Evolutionary conservation across 192 early-diverging fungal genomes (phyloP).

Genomic region (Coemansia sp.): DNA sequence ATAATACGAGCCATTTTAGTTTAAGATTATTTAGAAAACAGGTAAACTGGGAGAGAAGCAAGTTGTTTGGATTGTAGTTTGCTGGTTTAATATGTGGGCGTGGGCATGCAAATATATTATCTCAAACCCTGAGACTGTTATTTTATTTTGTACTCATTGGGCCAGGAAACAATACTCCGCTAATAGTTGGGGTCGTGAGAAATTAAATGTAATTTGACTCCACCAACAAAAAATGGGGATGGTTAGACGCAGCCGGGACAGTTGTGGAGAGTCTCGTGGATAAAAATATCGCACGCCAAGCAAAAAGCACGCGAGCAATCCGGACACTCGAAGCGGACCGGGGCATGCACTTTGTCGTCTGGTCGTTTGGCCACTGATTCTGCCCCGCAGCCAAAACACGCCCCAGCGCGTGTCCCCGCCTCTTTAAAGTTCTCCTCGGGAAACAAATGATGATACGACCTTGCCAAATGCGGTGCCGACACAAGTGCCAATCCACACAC

Average conservation of each 20-base stretch:
- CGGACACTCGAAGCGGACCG: not conserved
- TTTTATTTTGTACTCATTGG: too few relatives aligned
- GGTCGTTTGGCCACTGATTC: not conserved
- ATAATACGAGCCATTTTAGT: slow-evolving; percentile 35
- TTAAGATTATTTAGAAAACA: not conserved
- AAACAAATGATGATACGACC: slow-evolving; percentile 94
- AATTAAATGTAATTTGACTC: not conserved
- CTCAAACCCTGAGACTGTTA: not conserved
- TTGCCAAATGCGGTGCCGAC: slow-evolving; percentile 83
- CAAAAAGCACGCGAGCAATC: not conserved
- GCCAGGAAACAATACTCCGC: not conserved
- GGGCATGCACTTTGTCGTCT: not conserved
- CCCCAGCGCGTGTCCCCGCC: slow-evolving; percentile 32
- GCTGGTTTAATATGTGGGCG: too few relatives aligned
- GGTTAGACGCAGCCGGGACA: not conserved
- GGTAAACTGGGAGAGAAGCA: too few relatives aligned
- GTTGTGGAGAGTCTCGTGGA: not conserved
- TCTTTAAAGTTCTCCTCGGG: slow-evolving; percentile 84
- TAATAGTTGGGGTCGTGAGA: not conserved
- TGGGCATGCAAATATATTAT: not conserved
- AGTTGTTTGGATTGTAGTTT: not conserved
- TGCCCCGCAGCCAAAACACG: slow-evolving; percentile 48
- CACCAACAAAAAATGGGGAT: not conserved
- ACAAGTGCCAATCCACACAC: slow-evolving; percentile 87
- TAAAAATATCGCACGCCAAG: not conserved